Evolutionary conservation across 441 rosid genomes (phyloP).

Genomic region (Gossypium schwendimanii): DNA sequence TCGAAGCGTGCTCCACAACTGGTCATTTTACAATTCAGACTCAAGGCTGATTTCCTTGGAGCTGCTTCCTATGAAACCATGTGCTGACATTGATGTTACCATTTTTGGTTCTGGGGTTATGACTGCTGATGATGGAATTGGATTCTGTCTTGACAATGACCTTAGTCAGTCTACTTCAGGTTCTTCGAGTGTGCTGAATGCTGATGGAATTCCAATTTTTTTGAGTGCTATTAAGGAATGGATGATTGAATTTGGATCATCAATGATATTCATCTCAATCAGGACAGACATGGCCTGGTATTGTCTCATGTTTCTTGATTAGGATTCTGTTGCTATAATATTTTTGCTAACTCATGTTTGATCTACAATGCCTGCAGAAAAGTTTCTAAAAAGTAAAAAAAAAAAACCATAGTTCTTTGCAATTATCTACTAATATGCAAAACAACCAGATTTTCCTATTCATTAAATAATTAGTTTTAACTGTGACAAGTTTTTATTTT

Average conservation of each 20-base stretch:
- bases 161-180: conserved; percentile 34
- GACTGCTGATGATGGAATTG: conserved; percentile 60
- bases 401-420: not conserved
- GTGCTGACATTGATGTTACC: conserved; percentile 64
- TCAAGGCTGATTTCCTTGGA: conserved; percentile 67
- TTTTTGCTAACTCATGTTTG: not conserved
- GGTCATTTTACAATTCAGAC: conserved; percentile 80
- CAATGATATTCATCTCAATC: conserved; percentile 46
- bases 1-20: conserved; percentile 55
- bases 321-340: not conserved
- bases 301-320: not conserved
- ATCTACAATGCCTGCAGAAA: not conserved
- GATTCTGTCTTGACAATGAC: conserved; percentile 41
- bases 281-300: conserved; percentile 88
- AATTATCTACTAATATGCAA: not conserved
- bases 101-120: conserved; percentile 71
- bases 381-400: not conserved
- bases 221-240: conserved; percentile 79
- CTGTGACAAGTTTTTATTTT: not conserved
- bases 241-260: conserved; percentile 64
- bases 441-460: not conserved
- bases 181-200: conserved; percentile 24
- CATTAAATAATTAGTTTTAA: not conserved
- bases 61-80: conserved; percentile 72
- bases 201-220: conserved; percentile 46